Evolutionary conservation across 2,329 filamentous ascomycete genomes (phyloP).

Genomic region (Helotiales sp.): DNA sequence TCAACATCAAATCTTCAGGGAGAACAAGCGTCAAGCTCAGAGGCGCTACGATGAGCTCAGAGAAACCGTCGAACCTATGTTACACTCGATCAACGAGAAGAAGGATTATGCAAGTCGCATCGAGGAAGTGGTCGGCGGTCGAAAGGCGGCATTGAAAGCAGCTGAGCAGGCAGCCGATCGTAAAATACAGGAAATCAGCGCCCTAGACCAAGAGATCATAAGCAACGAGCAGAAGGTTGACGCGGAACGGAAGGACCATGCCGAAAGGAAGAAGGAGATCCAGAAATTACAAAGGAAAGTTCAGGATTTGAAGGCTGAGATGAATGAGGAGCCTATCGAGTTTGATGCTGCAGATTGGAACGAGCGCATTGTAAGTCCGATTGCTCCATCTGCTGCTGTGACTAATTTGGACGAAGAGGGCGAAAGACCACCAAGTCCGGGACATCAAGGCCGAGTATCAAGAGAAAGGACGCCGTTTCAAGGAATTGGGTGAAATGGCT

Average conservation of each 20-base stretch:
- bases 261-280: slow-evolving; percentile 50
- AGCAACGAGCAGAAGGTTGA: slow-evolving; percentile 45
- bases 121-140: slow-evolving; percentile 52
- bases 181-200: slow-evolving; percentile 43
- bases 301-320: slow-evolving; percentile 59
- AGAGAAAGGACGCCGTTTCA: slow-evolving; percentile 30
- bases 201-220: slow-evolving; percentile 40
- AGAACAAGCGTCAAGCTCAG: slow-evolving; percentile 53
- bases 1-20: slow-evolving; percentile 52
- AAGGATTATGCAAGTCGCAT: slow-evolving; percentile 63
- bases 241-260: slow-evolving; percentile 51
- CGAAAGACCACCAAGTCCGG: slow-evolving; percentile 56
- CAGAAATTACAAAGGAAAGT: slow-evolving; percentile 56
- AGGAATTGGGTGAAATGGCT: slow-evolving; percentile 39
- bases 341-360: slow-evolving; percentile 74
- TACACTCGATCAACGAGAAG: slow-evolving; percentile 70
- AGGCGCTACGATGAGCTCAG: slow-evolving; percentile 61
- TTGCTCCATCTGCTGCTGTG: not conserved
- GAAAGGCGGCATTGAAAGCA: slow-evolving; percentile 52
- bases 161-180: slow-evolving; percentile 53
- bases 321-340: slow-evolving; percentile 61
- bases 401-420: slow-evolving; percentile 42
- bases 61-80: slow-evolving; percentile 62
- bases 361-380: slow-evolving; percentile 63
- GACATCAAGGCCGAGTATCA: slow-evolving; percentile 47